phyloP scores from a whole-genome alignment of 1,284 basidiomycete genomes.

The Tausonia pullulans region DNA sequence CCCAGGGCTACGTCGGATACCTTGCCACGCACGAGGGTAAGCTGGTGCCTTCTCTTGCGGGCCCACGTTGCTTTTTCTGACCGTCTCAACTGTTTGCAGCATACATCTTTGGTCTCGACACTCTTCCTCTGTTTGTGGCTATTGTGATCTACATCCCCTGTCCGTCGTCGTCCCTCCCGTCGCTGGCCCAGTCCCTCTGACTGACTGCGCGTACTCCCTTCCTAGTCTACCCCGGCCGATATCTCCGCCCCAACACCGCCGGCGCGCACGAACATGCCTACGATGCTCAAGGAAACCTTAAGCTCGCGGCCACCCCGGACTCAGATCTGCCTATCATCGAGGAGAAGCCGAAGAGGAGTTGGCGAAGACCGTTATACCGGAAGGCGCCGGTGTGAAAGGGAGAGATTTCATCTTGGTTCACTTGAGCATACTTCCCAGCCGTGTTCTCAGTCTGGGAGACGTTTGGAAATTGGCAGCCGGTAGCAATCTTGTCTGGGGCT shows the following conservation, averaged over 20 bases:
- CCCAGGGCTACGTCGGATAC: conserved; percentile 10
- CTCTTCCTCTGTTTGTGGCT: conserved; percentile 7
- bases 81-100: background rate
- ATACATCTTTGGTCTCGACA: conserved; percentile 65
- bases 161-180: background rate
- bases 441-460: too few species aligned
- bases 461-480: too few species aligned
- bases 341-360: too few species aligned
- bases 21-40: conserved; percentile 5
- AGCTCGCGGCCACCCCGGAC: background rate
- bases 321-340: too few species aligned
- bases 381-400: too few species aligned
- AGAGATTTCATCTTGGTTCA: too few species aligned
- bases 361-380: too few species aligned
- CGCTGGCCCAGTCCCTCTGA: conserved; percentile 1
- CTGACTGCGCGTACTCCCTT: background rate
- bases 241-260: conserved; percentile 7
- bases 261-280: conserved; percentile 13
- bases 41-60: background rate
- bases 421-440: too few species aligned
- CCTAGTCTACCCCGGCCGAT: conserved; percentile 13
- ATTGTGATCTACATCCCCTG: conserved; percentile 4
- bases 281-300: background rate
- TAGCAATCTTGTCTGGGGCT: too few species aligned
- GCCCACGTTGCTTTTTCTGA: conserved; percentile 30